phyloP scores from a whole-genome alignment of 2,329 filamentous ascomycete genomes.

The Cladosporium sp. region DNA sequence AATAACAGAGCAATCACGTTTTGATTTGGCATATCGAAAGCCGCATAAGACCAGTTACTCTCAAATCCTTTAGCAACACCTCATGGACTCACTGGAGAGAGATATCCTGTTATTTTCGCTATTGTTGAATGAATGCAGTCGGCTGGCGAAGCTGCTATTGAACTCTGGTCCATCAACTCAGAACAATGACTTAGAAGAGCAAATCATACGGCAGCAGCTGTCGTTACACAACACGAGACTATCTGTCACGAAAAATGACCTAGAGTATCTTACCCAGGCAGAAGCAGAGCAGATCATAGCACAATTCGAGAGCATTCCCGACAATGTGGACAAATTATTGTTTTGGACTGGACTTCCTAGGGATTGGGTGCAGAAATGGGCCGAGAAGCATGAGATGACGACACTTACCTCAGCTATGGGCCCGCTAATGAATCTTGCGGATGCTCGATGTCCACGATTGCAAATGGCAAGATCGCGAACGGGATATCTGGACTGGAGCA shows the following conservation, averaged over 20 bases:
- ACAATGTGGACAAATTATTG: background rate
- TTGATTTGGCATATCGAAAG: no score
- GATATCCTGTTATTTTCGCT: no score
- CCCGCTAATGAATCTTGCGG: background rate
- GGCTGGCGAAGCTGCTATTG: no score
- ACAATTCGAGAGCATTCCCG: background rate
- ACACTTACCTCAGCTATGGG: slow-evolving; percentile 4
- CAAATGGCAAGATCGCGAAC: no score
- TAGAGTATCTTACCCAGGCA: slow-evolving; percentile 7
- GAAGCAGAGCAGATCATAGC: background rate
- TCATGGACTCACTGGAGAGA: no score
- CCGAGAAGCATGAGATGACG: slow-evolving; percentile 1
- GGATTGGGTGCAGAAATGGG: slow-evolving; percentile 5
- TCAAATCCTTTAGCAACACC: no score
- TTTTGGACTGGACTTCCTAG: slow-evolving; percentile 9
- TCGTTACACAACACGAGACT: background rate
- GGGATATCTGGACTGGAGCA: background rate
- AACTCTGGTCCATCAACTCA: no score
- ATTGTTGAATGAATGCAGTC: no score
- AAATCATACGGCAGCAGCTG: no score
- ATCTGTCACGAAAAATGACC: background rate
- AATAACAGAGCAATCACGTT: no score
- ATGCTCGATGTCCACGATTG: background rate
- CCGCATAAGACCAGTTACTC: no score
- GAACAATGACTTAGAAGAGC: no score